These are phyloP conservation scores for Aspergillus heteromorphus DNA, from an alignment of 495 filamentous ascomycete genomes.

Conservation along the genomic window DNA sequence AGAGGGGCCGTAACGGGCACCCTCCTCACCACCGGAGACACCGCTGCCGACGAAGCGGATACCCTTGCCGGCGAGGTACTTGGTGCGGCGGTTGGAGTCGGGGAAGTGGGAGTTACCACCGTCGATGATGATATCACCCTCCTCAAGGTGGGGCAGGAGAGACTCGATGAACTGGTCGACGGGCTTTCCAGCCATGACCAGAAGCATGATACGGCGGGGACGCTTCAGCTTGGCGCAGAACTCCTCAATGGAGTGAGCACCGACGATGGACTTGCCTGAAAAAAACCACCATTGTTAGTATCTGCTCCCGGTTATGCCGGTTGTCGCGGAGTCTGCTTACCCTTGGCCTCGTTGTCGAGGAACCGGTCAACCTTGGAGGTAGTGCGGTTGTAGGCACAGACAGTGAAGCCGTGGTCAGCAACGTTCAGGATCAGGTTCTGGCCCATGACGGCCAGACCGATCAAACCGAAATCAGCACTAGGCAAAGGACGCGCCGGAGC, in stretches of 20 bases:
- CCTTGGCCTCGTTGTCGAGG: slow-evolving; percentile 88
- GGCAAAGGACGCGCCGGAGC: slow-evolving; percentile 50
- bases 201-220: slow-evolving; percentile 92
- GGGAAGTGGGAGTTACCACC: slow-evolving; percentile 99
- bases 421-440: slow-evolving; percentile 99
- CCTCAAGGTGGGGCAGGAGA: slow-evolving; percentile 80
- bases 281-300: not conserved
- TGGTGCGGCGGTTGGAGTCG: slow-evolving; percentile 92
- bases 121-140: slow-evolving; percentile 98
- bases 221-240: slow-evolving; percentile 94
- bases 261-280: slow-evolving; percentile 87
- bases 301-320: not conserved
- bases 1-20: slow-evolving; percentile 93
- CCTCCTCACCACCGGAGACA: slow-evolving; percentile 99
- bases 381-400: slow-evolving; percentile 97
- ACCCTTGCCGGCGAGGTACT: slow-evolving; percentile 77
- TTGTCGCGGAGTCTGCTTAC: slow-evolving; percentile 38
- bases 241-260: slow-evolving; percentile 90
- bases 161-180: slow-evolving; percentile 98
- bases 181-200: slow-evolving; percentile 95
- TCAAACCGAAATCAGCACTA: slow-evolving; percentile 91
- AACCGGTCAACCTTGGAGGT: slow-evolving; percentile 96
- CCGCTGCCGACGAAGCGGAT: slow-evolving; percentile 95
- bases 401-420: slow-evolving; percentile 92
- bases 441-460: slow-evolving; percentile 98